Conservation (phyloP, 2,329 filamentous ascomycete genomes). For the Apiospora saccharicola region DNA sequence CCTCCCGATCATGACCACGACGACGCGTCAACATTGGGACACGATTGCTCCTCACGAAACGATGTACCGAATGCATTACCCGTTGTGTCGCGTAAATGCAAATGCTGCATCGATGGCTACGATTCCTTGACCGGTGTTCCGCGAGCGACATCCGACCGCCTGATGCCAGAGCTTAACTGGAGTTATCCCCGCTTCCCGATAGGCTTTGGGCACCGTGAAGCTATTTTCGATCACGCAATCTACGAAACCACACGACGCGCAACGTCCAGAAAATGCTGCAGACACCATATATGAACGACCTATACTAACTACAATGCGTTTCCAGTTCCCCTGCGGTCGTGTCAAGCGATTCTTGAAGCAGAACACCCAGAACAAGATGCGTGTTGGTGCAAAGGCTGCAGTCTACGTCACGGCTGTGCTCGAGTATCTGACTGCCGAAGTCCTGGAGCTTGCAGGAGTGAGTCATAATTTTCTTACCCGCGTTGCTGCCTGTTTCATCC, state of each 20-base stretch:
- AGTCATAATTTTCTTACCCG: conserved; percentile 46
- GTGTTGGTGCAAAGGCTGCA: conserved; percentile 96
- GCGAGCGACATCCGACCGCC: conserved; percentile 4
- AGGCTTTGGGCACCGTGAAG: neutral
- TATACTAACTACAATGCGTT: conserved; percentile 19
- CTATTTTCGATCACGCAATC: neutral
- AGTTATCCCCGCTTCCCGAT: conserved; percentile 8
- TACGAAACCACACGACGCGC: conserved; percentile 9
- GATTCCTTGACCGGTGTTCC: neutral
- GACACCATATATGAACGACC: neutral
- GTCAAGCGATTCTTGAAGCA: conserved; percentile 99
- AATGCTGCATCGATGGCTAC: neutral
- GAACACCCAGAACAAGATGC: conserved; percentile 99
- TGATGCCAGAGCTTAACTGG: conserved; percentile 11
- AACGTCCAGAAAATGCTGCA: neutral
- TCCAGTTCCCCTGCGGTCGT: conserved; percentile 96
- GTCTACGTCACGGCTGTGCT: conserved; percentile 98
- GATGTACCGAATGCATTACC: conserved; percentile 1
- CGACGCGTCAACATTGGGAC: conserved; percentile 5
- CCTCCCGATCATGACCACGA: neutral
- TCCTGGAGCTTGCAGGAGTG: conserved; percentile 93
- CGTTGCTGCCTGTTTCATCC: conserved; percentile 24
- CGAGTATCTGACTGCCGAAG: conserved; percentile 97
- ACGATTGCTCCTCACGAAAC: neutral
- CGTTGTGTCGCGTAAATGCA: neutral